A percentile compares a stretch with the other conserved stretches of the same genome.
Evolutionary conservation across 1,139 yeast species (phyloP).

Genomic region (Arxiozyma telluris): DNA sequence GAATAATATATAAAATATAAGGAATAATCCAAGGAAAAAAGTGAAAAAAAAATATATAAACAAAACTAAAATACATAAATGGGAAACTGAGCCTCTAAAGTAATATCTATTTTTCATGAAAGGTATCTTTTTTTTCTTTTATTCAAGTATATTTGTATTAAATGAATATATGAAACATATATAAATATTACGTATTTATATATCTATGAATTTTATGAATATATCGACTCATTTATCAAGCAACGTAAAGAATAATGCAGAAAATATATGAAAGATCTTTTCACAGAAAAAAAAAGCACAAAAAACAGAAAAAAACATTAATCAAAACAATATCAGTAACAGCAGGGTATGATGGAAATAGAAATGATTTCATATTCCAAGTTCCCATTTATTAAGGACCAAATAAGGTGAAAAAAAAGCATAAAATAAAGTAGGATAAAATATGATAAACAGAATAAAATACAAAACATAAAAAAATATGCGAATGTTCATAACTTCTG

Average conservation of each 20-base stretch:
- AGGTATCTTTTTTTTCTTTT: not conserved
- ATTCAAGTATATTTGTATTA: not conserved
- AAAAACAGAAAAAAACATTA: too few species aligned
- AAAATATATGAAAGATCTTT: not conserved
- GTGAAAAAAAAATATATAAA: too few species aligned
- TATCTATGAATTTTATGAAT: not conserved
- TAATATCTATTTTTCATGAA: too few species aligned
- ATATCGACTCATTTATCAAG: not conserved
- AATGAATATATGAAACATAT: conserved; percentile 1
- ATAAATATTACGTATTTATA: not conserved
- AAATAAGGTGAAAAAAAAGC: not conserved
- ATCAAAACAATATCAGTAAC: too few species aligned
- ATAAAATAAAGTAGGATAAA: too few species aligned
- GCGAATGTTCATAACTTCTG: not conserved
- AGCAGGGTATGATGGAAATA: too few species aligned
- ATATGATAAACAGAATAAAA: not conserved
- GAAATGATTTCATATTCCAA: too few species aligned
- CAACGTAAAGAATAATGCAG: not conserved
- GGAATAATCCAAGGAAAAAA: too few species aligned
- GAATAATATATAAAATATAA: too few species aligned
- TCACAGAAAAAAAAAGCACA: not conserved
- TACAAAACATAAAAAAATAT: not conserved
- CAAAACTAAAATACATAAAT: too few species aligned
- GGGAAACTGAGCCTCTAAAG: not conserved
- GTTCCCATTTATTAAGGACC: not conserved